phyloP scores from a whole-genome alignment of 257 asterid species.

The Solanum acaule region DNA sequence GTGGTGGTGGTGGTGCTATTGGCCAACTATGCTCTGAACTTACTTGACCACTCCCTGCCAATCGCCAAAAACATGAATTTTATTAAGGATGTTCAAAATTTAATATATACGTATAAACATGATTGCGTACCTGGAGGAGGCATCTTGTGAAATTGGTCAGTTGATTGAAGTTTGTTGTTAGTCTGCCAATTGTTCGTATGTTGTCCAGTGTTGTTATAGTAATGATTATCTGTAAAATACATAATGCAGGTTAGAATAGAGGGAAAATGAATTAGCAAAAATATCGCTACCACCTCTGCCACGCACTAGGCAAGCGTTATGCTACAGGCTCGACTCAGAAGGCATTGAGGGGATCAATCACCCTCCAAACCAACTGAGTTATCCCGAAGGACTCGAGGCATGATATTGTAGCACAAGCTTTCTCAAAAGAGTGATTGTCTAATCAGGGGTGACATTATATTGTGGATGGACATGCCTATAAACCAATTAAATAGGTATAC shows the following conservation, averaged over 20 bases:
- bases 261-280: background rate
- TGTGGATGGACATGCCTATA: background rate
- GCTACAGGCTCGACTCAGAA: too few species aligned
- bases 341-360: too few species aligned
- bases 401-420: background rate
- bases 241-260: background rate
- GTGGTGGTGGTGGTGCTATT: conserved; percentile 62
- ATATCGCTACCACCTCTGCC: too few species aligned
- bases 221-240: conserved; percentile 2
- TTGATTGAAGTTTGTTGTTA: conserved; percentile 10
- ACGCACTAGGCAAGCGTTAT: too few species aligned
- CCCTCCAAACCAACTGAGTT: background rate
- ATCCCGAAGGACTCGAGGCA: background rate
- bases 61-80: background rate
- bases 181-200: conserved; percentile 29
- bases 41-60: conserved; percentile 23
- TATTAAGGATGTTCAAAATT: background rate
- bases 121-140: conserved; percentile 17
- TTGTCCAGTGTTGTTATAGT: conserved; percentile 24
- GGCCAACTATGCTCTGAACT: conserved; percentile 70
- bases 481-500: too few species aligned
- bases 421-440: background rate
- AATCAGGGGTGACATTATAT: background rate
- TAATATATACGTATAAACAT: background rate
- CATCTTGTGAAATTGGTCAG: conserved; percentile 34